Conservation (phyloP, 2,329 filamentous ascomycete species). For the Apiospora aurea region DNA sequence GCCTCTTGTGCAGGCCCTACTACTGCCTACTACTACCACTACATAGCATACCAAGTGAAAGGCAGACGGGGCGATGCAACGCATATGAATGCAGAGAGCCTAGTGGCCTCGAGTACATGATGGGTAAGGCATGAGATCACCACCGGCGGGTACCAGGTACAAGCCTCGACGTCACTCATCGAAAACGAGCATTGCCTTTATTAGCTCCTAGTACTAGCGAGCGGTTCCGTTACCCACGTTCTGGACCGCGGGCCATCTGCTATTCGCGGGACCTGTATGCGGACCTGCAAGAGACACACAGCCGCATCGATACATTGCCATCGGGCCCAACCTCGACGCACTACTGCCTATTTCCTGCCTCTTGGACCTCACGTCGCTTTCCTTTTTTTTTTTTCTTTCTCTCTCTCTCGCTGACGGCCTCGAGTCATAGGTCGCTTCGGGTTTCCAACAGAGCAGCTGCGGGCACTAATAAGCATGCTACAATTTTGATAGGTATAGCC, state of each 20-base stretch:
- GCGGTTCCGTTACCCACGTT: constrained; percentile 19
- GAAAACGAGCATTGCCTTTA: constrained; percentile 2
- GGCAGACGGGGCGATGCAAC: constrained; percentile 8
- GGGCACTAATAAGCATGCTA: neutral
- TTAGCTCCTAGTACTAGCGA: neutral
- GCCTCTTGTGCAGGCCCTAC: constrained; percentile 2
- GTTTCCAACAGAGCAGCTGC: neutral
- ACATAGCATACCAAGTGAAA: neutral
- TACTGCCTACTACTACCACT: neutral
- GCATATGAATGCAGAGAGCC: neutral
- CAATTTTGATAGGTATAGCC: neutral
- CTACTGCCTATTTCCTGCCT: constrained; percentile 14
- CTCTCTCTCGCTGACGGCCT: neutral
- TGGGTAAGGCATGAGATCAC: constrained; percentile 19
- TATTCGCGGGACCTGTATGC: constrained; percentile 22
- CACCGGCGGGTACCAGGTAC: constrained; percentile 17
- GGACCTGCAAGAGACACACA: constrained; percentile 18
- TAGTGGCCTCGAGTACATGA: constrained; percentile 8
- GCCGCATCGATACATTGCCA: constrained; percentile 14
- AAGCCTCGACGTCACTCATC: constrained; percentile 12
- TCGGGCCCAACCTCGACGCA: constrained; percentile 16
- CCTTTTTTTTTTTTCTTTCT: neutral
- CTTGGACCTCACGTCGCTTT: neutral
- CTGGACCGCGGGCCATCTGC: constrained; percentile 20
- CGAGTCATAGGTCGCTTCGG: neutral